Conservation (phyloP, 2,329 filamentous ascomycete genomes). For the Endoconidiophora laricicola region DNA sequence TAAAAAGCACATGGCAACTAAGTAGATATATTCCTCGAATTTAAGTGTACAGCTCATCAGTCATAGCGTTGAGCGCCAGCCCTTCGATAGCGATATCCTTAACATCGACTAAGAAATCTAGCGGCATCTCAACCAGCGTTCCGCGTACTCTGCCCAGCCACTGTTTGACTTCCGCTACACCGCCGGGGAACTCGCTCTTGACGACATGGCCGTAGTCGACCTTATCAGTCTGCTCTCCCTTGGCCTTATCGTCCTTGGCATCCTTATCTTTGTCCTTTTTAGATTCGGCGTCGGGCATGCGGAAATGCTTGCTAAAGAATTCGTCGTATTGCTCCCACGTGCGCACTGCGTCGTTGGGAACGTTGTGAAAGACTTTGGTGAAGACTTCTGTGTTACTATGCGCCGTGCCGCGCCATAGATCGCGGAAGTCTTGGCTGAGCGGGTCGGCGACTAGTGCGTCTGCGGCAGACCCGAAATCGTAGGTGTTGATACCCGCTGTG, state of each 20-base stretch:
- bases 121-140: conserved; percentile 74
- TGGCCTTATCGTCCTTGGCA: conserved; percentile 22
- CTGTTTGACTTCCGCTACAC: conserved; percentile 57
- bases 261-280: conserved; percentile 23
- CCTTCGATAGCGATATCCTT: conserved; percentile 78
- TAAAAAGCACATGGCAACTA: neutral
- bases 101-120: conserved; percentile 66
- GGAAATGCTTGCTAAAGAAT: conserved; percentile 53
- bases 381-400: conserved; percentile 67
- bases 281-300: conserved; percentile 30
- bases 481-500: conserved; percentile 50
- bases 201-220: conserved; percentile 83
- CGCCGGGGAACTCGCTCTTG: conserved; percentile 56
- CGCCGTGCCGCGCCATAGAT: conserved; percentile 58
- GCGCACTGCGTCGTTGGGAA: conserved; percentile 50
- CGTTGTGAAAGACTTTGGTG: conserved; percentile 62
- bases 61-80: conserved; percentile 52
- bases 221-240: conserved; percentile 32
- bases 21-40: neutral
- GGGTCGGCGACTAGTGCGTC: conserved; percentile 61
- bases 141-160: conserved; percentile 50
- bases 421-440: conserved; percentile 47
- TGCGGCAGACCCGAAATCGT: conserved; percentile 52
- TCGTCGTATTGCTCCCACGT: conserved; percentile 59
- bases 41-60: conserved; percentile 54